Conservation (phyloP, 208 protist species). For the Leishmania turanica region DNA sequence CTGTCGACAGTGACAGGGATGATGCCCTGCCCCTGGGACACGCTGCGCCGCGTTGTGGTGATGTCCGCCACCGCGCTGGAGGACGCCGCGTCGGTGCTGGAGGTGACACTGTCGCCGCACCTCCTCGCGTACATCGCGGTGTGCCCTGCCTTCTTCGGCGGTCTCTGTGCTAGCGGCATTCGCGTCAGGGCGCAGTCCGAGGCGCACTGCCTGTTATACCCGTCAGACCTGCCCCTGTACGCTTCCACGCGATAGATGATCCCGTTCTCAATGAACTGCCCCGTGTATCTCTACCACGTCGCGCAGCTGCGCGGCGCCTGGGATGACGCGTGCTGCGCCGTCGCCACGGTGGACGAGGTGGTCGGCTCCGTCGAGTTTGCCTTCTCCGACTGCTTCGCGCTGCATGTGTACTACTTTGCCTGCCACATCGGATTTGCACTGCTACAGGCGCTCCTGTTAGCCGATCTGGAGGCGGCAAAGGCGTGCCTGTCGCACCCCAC, state of each 20-base stretch:
- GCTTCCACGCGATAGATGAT: conserved; percentile 59
- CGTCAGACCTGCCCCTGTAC: conserved; percentile 45
- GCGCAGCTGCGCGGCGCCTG: conserved; percentile 55
- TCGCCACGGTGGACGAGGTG: conserved; percentile 75
- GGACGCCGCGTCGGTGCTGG: conserved; percentile 58
- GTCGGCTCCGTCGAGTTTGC: conserved; percentile 71
- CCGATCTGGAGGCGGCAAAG: conserved; percentile 38
- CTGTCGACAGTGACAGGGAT: not conserved
- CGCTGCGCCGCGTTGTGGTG: conserved; percentile 48
- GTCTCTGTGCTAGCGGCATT: conserved; percentile 47
- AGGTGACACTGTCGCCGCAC: conserved; percentile 49
- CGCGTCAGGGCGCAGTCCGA: conserved; percentile 32
- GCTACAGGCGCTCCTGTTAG: conserved; percentile 40
- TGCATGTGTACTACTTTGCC: conserved; percentile 64
- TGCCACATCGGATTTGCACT: conserved; percentile 48
- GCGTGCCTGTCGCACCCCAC: conserved; percentile 27
- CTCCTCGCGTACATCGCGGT: conserved; percentile 64
- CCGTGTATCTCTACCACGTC: conserved; percentile 41
- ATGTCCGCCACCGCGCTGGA: conserved; percentile 57
- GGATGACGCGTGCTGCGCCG: conserved; percentile 66
- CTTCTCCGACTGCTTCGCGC: conserved; percentile 73
- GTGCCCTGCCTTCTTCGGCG: conserved; percentile 73
- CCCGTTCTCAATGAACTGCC: conserved; percentile 71
- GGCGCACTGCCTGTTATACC: conserved; percentile 50
- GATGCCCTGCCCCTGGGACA: conserved; percentile 21